A percentile compares a stretch with the other conserved stretches of the same genome.
Evolutionary conservation across 495 filamentous ascomycete genomes (phyloP).

Genomic region (Chaetomium fimeti): DNA sequence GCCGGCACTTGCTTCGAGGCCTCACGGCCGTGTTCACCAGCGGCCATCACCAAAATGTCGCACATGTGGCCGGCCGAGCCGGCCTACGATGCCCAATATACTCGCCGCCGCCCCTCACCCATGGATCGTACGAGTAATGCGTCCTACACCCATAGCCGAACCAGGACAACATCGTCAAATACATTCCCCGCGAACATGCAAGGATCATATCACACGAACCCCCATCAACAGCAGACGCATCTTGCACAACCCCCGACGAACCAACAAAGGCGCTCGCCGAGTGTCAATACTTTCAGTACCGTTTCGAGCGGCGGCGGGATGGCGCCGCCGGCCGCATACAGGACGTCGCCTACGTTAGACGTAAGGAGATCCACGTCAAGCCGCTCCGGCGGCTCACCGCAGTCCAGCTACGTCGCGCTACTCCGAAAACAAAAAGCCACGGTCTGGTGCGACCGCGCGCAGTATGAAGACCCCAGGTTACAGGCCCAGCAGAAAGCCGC

Average conservation of each 20-base stretch:
- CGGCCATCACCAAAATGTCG: conserved; percentile 14
- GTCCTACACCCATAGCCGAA: conserved; percentile 52
- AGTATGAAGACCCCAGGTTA: conserved; percentile 85
- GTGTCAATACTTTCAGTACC: conserved; percentile 74
- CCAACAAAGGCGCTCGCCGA: conserved; percentile 63
- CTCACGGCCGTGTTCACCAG: background rate
- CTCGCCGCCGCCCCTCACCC: conserved; percentile 34
- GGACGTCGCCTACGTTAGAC: conserved; percentile 54
- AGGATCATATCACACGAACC: conserved; percentile 14
- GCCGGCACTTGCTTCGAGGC: background rate
- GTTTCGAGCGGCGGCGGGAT: conserved; percentile 49
- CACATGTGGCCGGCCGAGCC: conserved; percentile 25
- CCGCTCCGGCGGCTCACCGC: conserved; percentile 58
- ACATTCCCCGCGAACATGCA: conserved; percentile 43
- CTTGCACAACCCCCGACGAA: conserved; percentile 41
- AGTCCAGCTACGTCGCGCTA: conserved; percentile 81
- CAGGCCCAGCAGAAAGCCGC: conserved; percentile 76
- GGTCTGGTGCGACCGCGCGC: conserved; percentile 95
- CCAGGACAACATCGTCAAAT: conserved; percentile 61
- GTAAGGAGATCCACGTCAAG: conserved; percentile 73
- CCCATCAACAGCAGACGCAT: conserved; percentile 35
- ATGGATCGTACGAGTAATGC: conserved; percentile 38
- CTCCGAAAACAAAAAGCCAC: conserved; percentile 96
- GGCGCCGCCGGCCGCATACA: conserved; percentile 48
- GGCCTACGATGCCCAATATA: conserved; percentile 32